These are phyloP conservation scores for Cyclaneusma minus DNA, from an alignment of 2,329 filamentous ascomycete species.

Conservation along the genomic window DNA sequence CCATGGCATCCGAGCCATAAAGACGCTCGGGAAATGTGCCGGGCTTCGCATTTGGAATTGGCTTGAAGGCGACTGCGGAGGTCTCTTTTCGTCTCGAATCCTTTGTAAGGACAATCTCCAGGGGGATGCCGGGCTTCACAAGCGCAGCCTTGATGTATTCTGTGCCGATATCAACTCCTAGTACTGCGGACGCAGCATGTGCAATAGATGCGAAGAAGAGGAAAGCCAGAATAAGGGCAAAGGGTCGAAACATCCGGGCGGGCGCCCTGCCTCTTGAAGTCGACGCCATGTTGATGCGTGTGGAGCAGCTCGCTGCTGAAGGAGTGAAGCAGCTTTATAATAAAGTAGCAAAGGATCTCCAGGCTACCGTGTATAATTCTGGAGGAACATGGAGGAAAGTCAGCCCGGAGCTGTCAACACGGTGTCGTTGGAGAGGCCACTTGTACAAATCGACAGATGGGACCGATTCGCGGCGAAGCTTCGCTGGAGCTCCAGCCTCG, in stretches of 20 bases:
- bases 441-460: slow-evolving; percentile 7
- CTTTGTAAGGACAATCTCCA: slow-evolving; percentile 95
- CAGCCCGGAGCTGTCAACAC: slow-evolving; percentile 13
- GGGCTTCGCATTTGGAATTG: slow-evolving; percentile 47
- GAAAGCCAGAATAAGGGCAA: slow-evolving; percentile 17
- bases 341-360: too few relatives aligned
- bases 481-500: too few relatives aligned
- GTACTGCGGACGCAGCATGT: slow-evolving; percentile 45
- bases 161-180: slow-evolving; percentile 88
- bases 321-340: slow-evolving; percentile 16
- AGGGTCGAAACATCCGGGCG: slow-evolving; percentile 14
- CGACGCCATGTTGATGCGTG: slow-evolving; percentile 12
- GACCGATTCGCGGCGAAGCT: too few relatives aligned
- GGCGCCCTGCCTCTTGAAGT: slow-evolving; percentile 3
- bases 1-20: slow-evolving; percentile 84
- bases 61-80: slow-evolving; percentile 87
- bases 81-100: slow-evolving; percentile 94
- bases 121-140: slow-evolving; percentile 90
- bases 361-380: too few relatives aligned
- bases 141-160: slow-evolving; percentile 94
- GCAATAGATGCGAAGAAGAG: slow-evolving; percentile 19
- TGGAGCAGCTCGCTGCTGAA: slow-evolving; percentile 10
- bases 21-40: slow-evolving; percentile 70
- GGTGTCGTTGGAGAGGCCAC: slow-evolving; percentile 2
- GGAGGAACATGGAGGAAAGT: slow-evolving; percentile 5